phyloP scores from a whole-genome alignment of 495 filamentous ascomycete genomes.

The Neurospora intermedia region DNA sequence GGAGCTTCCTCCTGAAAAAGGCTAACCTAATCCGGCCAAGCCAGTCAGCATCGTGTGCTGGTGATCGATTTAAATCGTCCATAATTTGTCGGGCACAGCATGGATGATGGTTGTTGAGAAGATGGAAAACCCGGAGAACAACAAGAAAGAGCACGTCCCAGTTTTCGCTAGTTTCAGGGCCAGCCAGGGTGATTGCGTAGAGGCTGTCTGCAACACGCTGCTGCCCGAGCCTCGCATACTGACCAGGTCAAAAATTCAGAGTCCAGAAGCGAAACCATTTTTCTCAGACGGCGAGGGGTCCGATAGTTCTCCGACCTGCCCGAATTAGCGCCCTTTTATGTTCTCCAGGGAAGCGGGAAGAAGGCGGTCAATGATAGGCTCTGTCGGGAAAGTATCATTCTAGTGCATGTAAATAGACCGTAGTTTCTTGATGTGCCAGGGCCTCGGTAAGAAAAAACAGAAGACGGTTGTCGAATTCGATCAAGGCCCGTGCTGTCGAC shows the following conservation, averaged over 20 bases:
- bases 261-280: background rate
- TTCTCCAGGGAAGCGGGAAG: background rate
- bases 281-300: background rate
- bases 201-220: background rate
- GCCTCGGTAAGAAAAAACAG: background rate
- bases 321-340: background rate
- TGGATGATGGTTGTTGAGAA: background rate
- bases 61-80: background rate
- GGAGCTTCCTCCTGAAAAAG: background rate
- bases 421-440: background rate
- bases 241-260: background rate
- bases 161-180: background rate
- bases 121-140: background rate
- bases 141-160: background rate
- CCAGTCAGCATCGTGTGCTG: background rate
- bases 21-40: background rate
- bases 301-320: background rate
- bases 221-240: background rate
- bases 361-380: background rate
- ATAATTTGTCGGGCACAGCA: background rate
- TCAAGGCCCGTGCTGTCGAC: background rate
- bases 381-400: background rate
- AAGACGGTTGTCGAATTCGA: background rate
- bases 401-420: background rate
- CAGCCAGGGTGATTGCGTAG: background rate